Percentiles rank a stretch among this genome's conserved stretches.
phyloP scores from a whole-genome alignment of 176 grass and related monocot species.

The Avena eriantha region DNA sequence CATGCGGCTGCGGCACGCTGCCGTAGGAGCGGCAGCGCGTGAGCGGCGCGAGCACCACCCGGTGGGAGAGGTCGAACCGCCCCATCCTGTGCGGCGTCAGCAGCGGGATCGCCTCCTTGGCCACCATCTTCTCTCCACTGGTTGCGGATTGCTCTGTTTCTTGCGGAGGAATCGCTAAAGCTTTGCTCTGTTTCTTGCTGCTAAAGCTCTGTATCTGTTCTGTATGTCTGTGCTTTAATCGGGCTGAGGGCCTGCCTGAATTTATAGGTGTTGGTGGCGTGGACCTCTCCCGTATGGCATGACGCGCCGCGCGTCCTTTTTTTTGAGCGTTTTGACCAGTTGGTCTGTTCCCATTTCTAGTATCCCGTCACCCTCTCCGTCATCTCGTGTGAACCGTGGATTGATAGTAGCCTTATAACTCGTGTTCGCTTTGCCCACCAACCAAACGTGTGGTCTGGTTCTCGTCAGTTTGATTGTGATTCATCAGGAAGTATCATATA shows the following conservation, averaged over 20 bases:
- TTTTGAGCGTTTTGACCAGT: not conserved
- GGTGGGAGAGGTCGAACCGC: slow-evolving; percentile 47
- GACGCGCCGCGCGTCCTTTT: not conserved
- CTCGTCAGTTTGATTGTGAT: too few species aligned
- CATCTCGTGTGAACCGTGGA: not conserved
- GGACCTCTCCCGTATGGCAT: slow-evolving; percentile 2
- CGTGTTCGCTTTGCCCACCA: not conserved
- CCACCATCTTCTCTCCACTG: not conserved
- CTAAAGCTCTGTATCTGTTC: too few species aligned
- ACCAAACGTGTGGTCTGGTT: too few species aligned
- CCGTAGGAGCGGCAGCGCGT: slow-evolving; percentile 55
- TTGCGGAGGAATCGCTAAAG: too few species aligned
- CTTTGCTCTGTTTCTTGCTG: not conserved
- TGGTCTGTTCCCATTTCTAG: not conserved
- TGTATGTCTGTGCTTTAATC: not conserved
- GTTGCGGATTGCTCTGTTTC: too few species aligned
- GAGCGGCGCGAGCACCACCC: slow-evolving; percentile 58
- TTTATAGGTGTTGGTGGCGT: slow-evolving; percentile 24
- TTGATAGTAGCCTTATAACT: not conserved
- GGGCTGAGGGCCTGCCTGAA: not conserved
- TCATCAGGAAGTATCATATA: too few species aligned
- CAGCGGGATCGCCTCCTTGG: slow-evolving; percentile 38
- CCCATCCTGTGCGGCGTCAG: slow-evolving; percentile 54
- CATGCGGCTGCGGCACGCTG: slow-evolving; percentile 57
- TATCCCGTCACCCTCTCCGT: slow-evolving; percentile 16